These are phyloP conservation scores for Filobasidium floriforme DNA, from an alignment of 768 basidiomycete species.

Conservation along the genomic window DNA sequence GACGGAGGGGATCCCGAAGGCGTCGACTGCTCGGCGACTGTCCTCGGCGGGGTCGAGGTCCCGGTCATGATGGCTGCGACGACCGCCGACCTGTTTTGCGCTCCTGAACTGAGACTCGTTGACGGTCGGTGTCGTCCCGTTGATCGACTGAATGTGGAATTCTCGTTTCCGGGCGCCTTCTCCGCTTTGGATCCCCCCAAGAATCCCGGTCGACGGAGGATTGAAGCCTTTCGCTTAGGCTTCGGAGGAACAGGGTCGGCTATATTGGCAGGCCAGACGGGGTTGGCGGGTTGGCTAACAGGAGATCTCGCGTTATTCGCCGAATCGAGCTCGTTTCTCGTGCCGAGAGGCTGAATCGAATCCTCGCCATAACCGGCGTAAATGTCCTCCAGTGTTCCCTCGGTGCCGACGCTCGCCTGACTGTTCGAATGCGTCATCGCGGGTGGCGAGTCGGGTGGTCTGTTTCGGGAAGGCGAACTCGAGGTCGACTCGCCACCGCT, in stretches of 20 bases:
- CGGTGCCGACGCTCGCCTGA: not conserved
- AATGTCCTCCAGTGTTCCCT: conserved; percentile 2
- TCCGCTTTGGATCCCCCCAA: not conserved
- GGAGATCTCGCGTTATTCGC: not conserved
- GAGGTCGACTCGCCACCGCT: not conserved
- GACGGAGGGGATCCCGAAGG: not conserved
- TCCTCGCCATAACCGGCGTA: not conserved
- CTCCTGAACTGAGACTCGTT: not conserved
- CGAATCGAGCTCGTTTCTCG: not conserved
- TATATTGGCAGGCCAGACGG: not conserved
- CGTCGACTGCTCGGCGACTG: not conserved
- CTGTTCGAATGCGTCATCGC: not conserved
- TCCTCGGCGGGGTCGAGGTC: not conserved
- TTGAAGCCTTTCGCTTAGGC: not conserved
- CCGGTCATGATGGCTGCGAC: not conserved
- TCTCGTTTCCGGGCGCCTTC: not conserved
- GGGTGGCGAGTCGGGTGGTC: not conserved
- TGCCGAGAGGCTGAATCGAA: not conserved
- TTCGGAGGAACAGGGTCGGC: not conserved
- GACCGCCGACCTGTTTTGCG: not conserved
- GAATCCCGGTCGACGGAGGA: conserved; percentile 7
- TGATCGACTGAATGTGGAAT: not conserved
- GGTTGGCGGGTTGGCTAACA: not conserved
- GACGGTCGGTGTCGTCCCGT: not conserved
- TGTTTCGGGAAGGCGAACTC: not conserved